Percentiles rank a stretch among this genome's conserved stretches.
These are phyloP conservation scores for Puccinia coronata DNA, from an alignment of 1,284 basidiomycete species.

Conservation along the genomic window DNA sequence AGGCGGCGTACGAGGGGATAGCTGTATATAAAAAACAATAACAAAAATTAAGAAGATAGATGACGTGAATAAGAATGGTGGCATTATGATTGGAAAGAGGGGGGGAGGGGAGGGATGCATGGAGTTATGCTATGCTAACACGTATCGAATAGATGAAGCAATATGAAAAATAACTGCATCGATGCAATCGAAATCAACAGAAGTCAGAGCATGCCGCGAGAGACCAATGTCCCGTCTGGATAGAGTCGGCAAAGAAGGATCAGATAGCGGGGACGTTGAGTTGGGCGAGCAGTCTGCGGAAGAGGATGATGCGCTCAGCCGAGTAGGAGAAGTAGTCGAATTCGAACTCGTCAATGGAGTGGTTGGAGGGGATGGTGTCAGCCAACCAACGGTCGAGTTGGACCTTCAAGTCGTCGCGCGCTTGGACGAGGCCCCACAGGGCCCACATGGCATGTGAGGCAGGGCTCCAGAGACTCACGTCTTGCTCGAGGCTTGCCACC, in stretches of 20 bases:
- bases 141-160: slow-evolving; percentile 9
- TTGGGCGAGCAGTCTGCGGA: slow-evolving; percentile 49
- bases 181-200: background rate
- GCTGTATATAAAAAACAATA: background rate
- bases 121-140: background rate
- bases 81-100: too few species aligned
- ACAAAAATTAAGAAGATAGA: too few species aligned
- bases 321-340: slow-evolving; percentile 78
- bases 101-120: background rate
- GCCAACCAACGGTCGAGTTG: slow-evolving; percentile 19
- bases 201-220: too few species aligned
- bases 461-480: slow-evolving; percentile 81
- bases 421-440: slow-evolving; percentile 87
- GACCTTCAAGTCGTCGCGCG: slow-evolving; percentile 70
- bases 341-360: slow-evolving; percentile 66
- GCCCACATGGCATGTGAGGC: slow-evolving; percentile 86
- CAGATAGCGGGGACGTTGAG: background rate
- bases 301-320: slow-evolving; percentile 64
- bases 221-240: too few species aligned
- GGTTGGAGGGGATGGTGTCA: slow-evolving; percentile 51
- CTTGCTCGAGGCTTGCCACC: slow-evolving; percentile 66
- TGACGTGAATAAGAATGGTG: too few species aligned
- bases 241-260: background rate
- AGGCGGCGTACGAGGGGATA: background rate
- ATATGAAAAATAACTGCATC: background rate